A percentile compares a stretch with the other conserved stretches of the same genome.
phyloP scores from a whole-genome alignment of 495 filamentous ascomycete species.

The Cairneyella variabilis region DNA sequence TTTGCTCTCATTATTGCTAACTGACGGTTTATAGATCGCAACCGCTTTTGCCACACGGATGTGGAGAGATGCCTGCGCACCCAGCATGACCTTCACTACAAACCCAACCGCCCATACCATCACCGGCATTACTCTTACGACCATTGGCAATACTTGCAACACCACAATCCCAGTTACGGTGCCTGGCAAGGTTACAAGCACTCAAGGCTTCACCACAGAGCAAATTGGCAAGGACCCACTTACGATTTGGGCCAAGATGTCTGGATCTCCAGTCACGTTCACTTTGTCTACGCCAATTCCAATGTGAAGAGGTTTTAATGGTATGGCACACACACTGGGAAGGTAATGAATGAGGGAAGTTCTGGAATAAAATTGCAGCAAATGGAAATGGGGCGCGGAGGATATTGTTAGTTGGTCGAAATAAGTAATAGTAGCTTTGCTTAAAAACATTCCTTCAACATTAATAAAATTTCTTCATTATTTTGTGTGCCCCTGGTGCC shows the following conservation, averaged over 20 bases:
- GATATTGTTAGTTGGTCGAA: not conserved
- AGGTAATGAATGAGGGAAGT: not conserved
- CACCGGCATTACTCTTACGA: constrained; percentile 45
- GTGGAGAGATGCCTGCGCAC: constrained; percentile 50
- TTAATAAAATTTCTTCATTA: no score
- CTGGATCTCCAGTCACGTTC: constrained; percentile 49
- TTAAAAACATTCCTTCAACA: no score
- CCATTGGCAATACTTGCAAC: constrained; percentile 43
- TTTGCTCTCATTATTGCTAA: not conserved
- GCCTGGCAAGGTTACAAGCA: constrained; percentile 37
- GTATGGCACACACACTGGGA: not conserved
- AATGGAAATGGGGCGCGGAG: not conserved
- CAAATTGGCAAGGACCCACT: constrained; percentile 54
- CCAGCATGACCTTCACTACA: constrained; percentile 43
- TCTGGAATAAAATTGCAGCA: not conserved
- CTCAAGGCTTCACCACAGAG: constrained; percentile 44
- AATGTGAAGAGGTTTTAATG: not conserved
- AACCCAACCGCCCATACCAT: constrained; percentile 36
- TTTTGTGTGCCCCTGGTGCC: no score
- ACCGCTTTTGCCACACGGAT: constrained; percentile 46
- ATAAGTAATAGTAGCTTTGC: no score
- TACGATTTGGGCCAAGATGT: constrained; percentile 53
- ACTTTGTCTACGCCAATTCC: constrained; percentile 44
- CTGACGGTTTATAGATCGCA: constrained; percentile 34
- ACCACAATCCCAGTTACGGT: constrained; percentile 55